Evolutionary conservation across 2,329 filamentous ascomycete species (phyloP).

Genomic region (Reticulascus tulasneorum): DNA sequence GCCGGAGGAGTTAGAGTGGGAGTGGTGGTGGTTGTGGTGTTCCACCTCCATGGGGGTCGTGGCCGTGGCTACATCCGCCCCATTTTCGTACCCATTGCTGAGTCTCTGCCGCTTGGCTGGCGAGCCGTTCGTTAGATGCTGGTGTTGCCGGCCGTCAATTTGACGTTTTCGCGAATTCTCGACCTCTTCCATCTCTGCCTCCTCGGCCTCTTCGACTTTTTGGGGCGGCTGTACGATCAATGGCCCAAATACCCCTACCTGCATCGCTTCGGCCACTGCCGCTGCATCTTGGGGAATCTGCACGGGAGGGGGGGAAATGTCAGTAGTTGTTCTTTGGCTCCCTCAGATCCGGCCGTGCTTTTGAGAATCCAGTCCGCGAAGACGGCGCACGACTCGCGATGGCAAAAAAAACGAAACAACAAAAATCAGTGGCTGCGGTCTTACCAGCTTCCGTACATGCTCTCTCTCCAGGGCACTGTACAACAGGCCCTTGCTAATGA

Average conservation of each 20-base stretch:
- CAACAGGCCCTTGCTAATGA: constrained; percentile 60
- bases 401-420: constrained; percentile 10
- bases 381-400: constrained; percentile 13
- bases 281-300: constrained; percentile 47
- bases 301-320: constrained; percentile 28
- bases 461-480: constrained; percentile 58
- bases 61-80: constrained; percentile 38
- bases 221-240: constrained; percentile 41
- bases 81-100: constrained; percentile 60
- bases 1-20: too few relatives aligned
- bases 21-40: constrained; percentile 35
- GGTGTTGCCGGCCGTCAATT: constrained; percentile 39
- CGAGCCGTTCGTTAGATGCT: constrained; percentile 48
- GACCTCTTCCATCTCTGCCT: constrained; percentile 30
- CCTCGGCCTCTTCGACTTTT: constrained; percentile 32
- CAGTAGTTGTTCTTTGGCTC: constrained; percentile 24
- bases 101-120: constrained; percentile 56
- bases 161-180: constrained; percentile 49
- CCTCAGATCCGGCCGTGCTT: constrained; percentile 15
- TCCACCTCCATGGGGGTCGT: constrained; percentile 58
- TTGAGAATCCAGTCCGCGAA: constrained; percentile 4
- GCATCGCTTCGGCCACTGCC: constrained; percentile 41
- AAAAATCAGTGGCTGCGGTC: constrained; percentile 12
- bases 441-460: constrained; percentile 47
- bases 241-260: constrained; percentile 55